Base-by-base conservation (phyloP, 1,139 yeast genomes). In the Diutina mesorugosa region DNA sequence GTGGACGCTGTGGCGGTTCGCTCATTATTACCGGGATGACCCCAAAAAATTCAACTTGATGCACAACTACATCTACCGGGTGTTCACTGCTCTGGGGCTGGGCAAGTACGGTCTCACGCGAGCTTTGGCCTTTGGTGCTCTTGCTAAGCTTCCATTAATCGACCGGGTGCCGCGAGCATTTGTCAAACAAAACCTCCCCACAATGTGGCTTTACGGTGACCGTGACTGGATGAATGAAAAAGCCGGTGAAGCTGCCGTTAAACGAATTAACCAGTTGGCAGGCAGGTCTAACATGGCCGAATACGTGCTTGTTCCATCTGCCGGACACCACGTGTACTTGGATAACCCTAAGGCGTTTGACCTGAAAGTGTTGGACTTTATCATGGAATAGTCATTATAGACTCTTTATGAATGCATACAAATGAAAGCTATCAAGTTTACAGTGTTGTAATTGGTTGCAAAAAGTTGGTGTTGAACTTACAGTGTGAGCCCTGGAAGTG, bases 291-390 rank as follows among this genome's bases (percentile, higher is more conserved):
- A 12, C 12, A 56, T 61, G 28, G 62, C 63, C 6, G 32, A 55
- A 52, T 61, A 28, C 38, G 32, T 47, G 51, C 38, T 55, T 50
- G 57, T 28, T 59, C 61, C 54, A 51, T 61, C 56, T 9, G 61
- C 65, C n/a, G 61, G 96, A 0, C 96, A 89, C 66, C 93, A 89
- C 67, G 68, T 89, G 57, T 87, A 87, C 63, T 70, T 89, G 59
- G 96, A 89, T 66, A 88, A 89, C 61, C 84, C 86, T 6, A 63
- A 61, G 6, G 32, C 32, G 2, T 50, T 50, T 14, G 32, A 50
- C 32, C 28, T 10, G 7, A 16, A 16, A 5, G 45, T 50, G 14
- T 9, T 50, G 28, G 28, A 30, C 4, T 50, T 50, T 10, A 30
- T 50, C 10, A 16, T 14, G 12, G n/a, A 29, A 28, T 26, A 21